Base-by-base conservation (phyloP, 2,329 filamentous ascomycete species). In the Madurella mycetomatis region DNA sequence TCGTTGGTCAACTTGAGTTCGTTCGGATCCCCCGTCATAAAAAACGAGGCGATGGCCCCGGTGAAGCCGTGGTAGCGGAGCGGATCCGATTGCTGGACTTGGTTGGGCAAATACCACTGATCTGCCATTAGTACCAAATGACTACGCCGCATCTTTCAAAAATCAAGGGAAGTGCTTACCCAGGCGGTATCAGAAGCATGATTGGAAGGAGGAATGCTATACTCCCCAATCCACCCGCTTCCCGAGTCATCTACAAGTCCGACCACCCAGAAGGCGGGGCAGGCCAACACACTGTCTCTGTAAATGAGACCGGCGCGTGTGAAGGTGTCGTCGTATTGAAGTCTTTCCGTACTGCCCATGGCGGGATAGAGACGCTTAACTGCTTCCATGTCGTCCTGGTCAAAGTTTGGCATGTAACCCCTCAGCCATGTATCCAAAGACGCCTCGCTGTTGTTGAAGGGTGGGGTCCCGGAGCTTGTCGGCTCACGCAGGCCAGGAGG, bases 21-120 rank as follows among this genome's bases (percentile, higher is more conserved):
- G 61, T 85, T 84, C 0, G 82, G 80, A 64, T 84, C 74, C 0
- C 80, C 80, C 0, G 78, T 82, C 64, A 80, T 73, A 54, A 85
- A 78, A 65, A 84, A 85, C 19, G 77, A 81, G 0, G 79, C 81
- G 62, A 85, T 77, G 0, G 82, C 81, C 4, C 83, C 82, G 1
- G 76, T 54, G 42, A 77, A 85, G 11, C 79, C 82, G 16, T 77
- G 57, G 56, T 85, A 86, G 5, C 79, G 78, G 1, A 79, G 57
- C 0, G 76, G 72, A 56, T 85, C 73, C 0, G 73, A 70, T 53
- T 75, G 64, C 55, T 85, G 83, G 2, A 80, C 66, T 0, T 72
- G 51, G 54, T 80, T 80, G 60, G 83, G 65, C 34, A 71, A 71
- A 60, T 85, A 80, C 82, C 81, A 86, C 76, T 79, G 52, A 52